phyloP scores from a whole-genome alignment of 176 grass and related monocot species.

The Thinopyrum elongatum region DNA sequence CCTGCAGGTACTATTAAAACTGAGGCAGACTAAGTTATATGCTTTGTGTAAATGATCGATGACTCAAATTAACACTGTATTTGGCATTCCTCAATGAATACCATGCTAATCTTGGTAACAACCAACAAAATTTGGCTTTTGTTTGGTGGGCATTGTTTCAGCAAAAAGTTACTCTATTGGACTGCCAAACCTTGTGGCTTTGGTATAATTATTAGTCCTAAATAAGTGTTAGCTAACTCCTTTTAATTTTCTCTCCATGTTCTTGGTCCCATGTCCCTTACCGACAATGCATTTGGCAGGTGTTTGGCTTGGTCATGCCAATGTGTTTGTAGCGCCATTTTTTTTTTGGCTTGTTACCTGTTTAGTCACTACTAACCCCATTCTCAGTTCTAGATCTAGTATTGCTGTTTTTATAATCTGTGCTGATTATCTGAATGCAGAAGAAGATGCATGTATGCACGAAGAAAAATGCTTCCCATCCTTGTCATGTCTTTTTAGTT shows the following conservation, averaged over 20 bases:
- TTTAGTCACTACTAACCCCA: background rate
- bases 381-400: background rate
- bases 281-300: background rate
- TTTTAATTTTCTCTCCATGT: conserved; percentile 13
- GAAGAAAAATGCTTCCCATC: background rate
- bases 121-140: background rate
- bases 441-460: conserved; percentile 1
- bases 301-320: conserved; percentile 18
- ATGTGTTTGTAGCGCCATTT: background rate
- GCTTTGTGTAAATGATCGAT: background rate
- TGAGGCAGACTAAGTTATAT: background rate
- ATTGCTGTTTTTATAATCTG: conserved; percentile 6
- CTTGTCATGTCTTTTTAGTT: background rate
- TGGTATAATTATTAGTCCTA: conserved; percentile 14
- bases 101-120: background rate
- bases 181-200: background rate
- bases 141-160: conserved; percentile 15
- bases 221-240: background rate
- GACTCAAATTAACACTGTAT: conserved; percentile 2
- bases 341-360: background rate
- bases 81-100: background rate
- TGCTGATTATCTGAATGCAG: background rate
- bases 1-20: background rate
- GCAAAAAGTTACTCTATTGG: background rate
- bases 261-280: background rate